Evolutionary conservation across 179 eudicot species (phyloP), one percentile per base, ranked within the genome.

Genomic region (Corrigiola litoralis): DNA sequence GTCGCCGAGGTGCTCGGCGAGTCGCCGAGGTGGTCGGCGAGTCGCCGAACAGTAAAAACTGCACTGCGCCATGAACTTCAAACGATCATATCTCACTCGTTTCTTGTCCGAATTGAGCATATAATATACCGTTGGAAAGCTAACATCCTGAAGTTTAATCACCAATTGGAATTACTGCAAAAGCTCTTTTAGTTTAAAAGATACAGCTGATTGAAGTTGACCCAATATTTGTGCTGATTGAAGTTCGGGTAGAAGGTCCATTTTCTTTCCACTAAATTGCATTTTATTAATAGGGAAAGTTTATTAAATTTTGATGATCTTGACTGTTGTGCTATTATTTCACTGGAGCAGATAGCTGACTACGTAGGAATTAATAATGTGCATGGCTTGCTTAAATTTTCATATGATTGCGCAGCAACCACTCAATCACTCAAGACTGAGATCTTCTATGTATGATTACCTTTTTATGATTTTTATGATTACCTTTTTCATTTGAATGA

Each of bases 321-420:
- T 52, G 72, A 67, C 66, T 31, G 66, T 66, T 72, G 25, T 34
- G 44, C 45, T 28, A 46, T 27, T 58, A 73, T 61, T 8, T 62
- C 58, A 68, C 32, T 29, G 59, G 67, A 67, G 72, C 68, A 73
- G 77, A 73, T 73, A 68, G 31, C 62, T 73, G 58, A 61, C 71
- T 61, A 73, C 68, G 65, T 68, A 47, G 28, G 56, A 50, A 46
- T 38, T 25, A 61, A 73, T 52, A 52, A 67, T 73, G 45, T 67
- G 68, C 72, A 73, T 66, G 76, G 44, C 45, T 60, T 46, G 57
- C 20, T 41, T 73, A 27, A 13, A 16, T 59, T 49, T 21, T n/a
- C 20, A 55, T 18, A 24, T 29, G 50, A 60, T 29, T 56, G 25
- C 69, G 48, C 44, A 10, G 33, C 50, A 49, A 48, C 70, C 59